phyloP scores from a whole-genome alignment of 1,284 basidiomycete species.

The Tremellales sp. region DNA sequence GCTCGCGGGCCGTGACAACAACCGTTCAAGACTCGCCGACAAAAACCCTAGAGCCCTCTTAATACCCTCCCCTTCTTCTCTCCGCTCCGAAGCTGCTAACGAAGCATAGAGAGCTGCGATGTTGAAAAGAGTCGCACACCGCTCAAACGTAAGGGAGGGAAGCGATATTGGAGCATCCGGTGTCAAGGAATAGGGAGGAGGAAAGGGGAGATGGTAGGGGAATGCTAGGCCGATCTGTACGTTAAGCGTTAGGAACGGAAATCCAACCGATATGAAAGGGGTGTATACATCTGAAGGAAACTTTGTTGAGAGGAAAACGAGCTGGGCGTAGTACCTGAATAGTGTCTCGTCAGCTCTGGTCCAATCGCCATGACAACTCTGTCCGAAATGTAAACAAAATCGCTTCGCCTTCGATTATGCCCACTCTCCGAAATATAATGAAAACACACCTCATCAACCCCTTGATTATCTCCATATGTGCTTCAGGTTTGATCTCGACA shows the following conservation, averaged over 20 bases:
- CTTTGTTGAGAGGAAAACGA: slow-evolving; percentile 70
- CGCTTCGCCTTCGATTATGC: not conserved
- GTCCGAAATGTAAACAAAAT: not conserved
- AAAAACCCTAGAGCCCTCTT: slow-evolving; percentile 64
- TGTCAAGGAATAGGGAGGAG: slow-evolving; percentile 47
- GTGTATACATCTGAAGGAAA: slow-evolving; percentile 61
- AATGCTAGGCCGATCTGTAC: slow-evolving; percentile 71
- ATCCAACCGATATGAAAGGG: slow-evolving; percentile 6
- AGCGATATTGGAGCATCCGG: slow-evolving; percentile 60
- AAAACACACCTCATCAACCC: slow-evolving; percentile 50
- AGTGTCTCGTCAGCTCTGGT: not conserved
- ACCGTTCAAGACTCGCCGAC: slow-evolving; percentile 56
- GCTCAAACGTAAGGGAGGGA: slow-evolving; percentile 72
- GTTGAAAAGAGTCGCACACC: slow-evolving; percentile 74
- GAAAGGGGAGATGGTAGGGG: slow-evolving; percentile 69
- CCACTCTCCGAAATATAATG: slow-evolving; percentile 48
- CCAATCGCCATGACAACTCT: no score
- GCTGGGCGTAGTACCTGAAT: slow-evolving; percentile 80
- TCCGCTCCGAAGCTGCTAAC: slow-evolving; percentile 53
- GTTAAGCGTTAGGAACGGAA: slow-evolving; percentile 3
- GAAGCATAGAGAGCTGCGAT: slow-evolving; percentile 71
- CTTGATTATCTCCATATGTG: slow-evolving; percentile 45
- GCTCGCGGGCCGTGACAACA: not conserved
- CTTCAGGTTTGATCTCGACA: slow-evolving; percentile 58
- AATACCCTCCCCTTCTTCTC: slow-evolving; percentile 69